phyloP scores from a whole-genome alignment of 2,329 filamentous ascomycete species.

The Coniochaeta sp. region DNA sequence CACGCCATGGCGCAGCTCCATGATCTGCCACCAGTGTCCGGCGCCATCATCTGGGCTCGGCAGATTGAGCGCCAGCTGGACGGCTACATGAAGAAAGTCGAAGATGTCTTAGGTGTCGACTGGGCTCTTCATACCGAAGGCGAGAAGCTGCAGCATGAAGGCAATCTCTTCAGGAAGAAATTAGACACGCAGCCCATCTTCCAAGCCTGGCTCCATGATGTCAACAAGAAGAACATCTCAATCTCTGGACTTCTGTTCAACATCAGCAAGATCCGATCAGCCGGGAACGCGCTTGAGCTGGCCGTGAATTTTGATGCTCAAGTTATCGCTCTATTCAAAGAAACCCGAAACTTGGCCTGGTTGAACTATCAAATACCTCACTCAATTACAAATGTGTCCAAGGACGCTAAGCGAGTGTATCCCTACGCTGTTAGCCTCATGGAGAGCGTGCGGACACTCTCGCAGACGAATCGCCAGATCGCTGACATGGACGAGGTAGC shows the following conservation, averaged over 20 bases:
- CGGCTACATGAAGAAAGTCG: slow-evolving; percentile 98
- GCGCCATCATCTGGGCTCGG: slow-evolving; percentile 93
- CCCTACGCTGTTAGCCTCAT: slow-evolving; percentile 96
- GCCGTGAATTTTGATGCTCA: slow-evolving; percentile 95
- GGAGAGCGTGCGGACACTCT: slow-evolving; percentile 93
- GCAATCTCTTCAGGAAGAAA: slow-evolving; percentile 91
- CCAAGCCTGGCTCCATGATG: slow-evolving; percentile 90
- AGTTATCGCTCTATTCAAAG: slow-evolving; percentile 96
- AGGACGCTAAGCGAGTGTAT: slow-evolving; percentile 97
- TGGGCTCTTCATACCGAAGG: slow-evolving; percentile 94
- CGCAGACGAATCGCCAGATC: slow-evolving; percentile 81
- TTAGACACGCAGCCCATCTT: slow-evolving; percentile 91
- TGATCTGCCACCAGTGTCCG: slow-evolving; percentile 90
- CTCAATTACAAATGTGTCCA: slow-evolving; percentile 88
- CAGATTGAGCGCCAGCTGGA: slow-evolving; percentile 96
- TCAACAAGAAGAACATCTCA: slow-evolving; percentile 78
- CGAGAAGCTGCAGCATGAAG: slow-evolving; percentile 86
- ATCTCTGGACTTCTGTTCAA: slow-evolving; percentile 90
- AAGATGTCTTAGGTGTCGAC: slow-evolving; percentile 88
- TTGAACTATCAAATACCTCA: slow-evolving; percentile 92
- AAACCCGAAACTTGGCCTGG: slow-evolving; percentile 93
- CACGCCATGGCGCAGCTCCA: slow-evolving; percentile 97
- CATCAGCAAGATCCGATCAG: slow-evolving; percentile 80
- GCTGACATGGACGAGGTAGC: slow-evolving; percentile 80
- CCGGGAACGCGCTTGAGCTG: slow-evolving; percentile 81